A percentile compares a stretch with the other conserved stretches of the same genome.
Conservation (phyloP, 1,284 basidiomycete genomes). For the Rhodotorula sp. region DNA sequence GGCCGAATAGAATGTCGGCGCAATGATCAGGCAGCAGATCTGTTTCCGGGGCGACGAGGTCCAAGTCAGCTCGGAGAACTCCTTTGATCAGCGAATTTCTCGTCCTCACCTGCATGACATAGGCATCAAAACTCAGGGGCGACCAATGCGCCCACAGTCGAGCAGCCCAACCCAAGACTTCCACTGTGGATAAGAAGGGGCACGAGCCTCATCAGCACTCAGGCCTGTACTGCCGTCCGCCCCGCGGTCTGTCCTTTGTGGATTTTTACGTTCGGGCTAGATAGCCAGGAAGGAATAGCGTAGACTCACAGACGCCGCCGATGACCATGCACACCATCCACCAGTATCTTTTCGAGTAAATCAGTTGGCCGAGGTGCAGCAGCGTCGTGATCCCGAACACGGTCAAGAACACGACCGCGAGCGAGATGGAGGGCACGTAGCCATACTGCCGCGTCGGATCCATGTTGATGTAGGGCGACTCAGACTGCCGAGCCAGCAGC, state of each 20-base stretch:
- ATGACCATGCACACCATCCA: conserved; percentile 7
- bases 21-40: conserved; percentile 45
- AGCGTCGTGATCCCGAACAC: background rate
- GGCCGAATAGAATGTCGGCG: conserved; percentile 50
- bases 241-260: too few species aligned
- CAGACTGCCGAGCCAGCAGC: too few species aligned
- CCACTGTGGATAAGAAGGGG: conserved; percentile 7
- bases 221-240: too few species aligned
- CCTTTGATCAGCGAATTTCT: too few species aligned
- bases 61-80: background rate
- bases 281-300: too few species aligned
- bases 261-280: too few species aligned
- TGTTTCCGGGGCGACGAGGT: background rate
- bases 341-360: background rate
- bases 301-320: background rate
- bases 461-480: too few species aligned
- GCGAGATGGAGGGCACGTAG: background rate
- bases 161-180: conserved; percentile 21
- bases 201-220: background rate
- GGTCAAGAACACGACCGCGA: background rate
- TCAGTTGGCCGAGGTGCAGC: conserved; percentile 1
- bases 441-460: background rate
- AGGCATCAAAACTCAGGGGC: conserved; percentile 1
- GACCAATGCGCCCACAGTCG: conserved; percentile 16
- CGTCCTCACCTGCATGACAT: conserved; percentile 9